phyloP scores from a whole-genome alignment of 305 asterid genomes.

The Caryopteris hybrid region DNA sequence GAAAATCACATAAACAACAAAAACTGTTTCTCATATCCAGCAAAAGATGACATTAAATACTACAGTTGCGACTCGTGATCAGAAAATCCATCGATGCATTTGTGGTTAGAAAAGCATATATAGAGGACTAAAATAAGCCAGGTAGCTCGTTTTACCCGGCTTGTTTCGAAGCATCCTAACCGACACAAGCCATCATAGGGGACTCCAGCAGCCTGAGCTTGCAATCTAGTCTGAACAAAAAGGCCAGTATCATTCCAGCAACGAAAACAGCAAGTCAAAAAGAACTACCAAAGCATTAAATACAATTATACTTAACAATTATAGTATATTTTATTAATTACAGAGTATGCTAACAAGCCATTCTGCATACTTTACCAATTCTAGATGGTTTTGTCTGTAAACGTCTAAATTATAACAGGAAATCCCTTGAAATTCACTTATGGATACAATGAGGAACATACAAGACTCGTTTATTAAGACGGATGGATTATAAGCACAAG shows the following conservation, averaged over 20 bases:
- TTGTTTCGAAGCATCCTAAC: constrained; percentile 17
- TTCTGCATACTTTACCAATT: neutral
- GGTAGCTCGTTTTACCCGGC: constrained; percentile 24
- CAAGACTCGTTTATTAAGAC: too few relatives aligned
- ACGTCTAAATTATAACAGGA: neutral
- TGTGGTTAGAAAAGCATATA: neutral
- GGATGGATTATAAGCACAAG: too few relatives aligned
- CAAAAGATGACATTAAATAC: neutral
- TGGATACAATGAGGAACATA: neutral
- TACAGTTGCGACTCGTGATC: neutral
- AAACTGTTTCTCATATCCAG: neutral
- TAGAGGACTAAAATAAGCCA: neutral
- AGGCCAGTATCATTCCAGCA: neutral
- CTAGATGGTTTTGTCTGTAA: too few relatives aligned
- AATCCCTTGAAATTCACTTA: neutral
- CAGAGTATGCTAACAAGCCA: neutral
- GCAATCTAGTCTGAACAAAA: constrained; percentile 67
- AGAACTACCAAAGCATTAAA: neutral
- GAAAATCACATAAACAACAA: neutral
- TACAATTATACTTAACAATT: neutral
- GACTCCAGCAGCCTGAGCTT: constrained; percentile 81
- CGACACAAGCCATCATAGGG: constrained; percentile 26
- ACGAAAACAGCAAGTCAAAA: neutral
- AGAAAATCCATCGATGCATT: neutral
- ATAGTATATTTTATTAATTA: neutral